A percentile compares a stretch with the other conserved stretches of the same genome.
phyloP scores from a whole-genome alignment of 2,329 filamentous ascomycete genomes.

The Lachnellula occidentalis region DNA sequence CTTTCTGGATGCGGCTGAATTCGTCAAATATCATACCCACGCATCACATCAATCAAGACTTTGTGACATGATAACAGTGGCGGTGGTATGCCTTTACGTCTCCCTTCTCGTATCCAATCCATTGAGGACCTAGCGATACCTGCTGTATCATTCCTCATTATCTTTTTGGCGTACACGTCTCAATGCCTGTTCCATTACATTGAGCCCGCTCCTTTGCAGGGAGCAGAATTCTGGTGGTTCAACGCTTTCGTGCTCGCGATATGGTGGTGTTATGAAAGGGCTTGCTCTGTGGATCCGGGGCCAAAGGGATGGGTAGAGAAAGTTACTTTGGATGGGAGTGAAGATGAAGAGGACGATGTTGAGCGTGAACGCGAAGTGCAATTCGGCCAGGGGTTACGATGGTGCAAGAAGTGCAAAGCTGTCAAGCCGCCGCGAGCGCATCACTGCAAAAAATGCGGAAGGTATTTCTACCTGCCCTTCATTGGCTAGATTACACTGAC shows the following conservation, averaged over 20 bases:
- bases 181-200: slow-evolving; percentile 65
- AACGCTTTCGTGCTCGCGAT: slow-evolving; percentile 60
- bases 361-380: slow-evolving; percentile 23
- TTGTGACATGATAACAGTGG: not conserved
- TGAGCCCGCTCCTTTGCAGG: slow-evolving; percentile 54
- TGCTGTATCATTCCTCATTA: slow-evolving; percentile 58
- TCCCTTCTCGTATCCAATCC: slow-evolving; percentile 11
- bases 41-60: not conserved
- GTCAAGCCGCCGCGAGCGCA: slow-evolving; percentile 74
- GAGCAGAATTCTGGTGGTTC: slow-evolving; percentile 54
- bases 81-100: slow-evolving; percentile 3
- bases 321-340: slow-evolving; percentile 2
- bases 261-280: slow-evolving; percentile 63
- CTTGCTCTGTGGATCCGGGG: slow-evolving; percentile 54
- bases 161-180: slow-evolving; percentile 65
- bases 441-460: slow-evolving; percentile 72
- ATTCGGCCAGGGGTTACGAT: slow-evolving; percentile 37
- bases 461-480: slow-evolving; percentile 34
- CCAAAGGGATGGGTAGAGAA: slow-evolving; percentile 37
- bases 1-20: not conserved
- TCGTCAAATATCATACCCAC: not conserved
- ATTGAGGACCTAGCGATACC: slow-evolving; percentile 56
- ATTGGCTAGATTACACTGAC: slow-evolving; percentile 2
- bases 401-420: slow-evolving; percentile 71
- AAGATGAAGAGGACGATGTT: slow-evolving; percentile 4